Percentiles rank a stretch among this genome's conserved stretches.
Conservation (phyloP, 1,284 basidiomycete species). For the Trametes sp. region DNA sequence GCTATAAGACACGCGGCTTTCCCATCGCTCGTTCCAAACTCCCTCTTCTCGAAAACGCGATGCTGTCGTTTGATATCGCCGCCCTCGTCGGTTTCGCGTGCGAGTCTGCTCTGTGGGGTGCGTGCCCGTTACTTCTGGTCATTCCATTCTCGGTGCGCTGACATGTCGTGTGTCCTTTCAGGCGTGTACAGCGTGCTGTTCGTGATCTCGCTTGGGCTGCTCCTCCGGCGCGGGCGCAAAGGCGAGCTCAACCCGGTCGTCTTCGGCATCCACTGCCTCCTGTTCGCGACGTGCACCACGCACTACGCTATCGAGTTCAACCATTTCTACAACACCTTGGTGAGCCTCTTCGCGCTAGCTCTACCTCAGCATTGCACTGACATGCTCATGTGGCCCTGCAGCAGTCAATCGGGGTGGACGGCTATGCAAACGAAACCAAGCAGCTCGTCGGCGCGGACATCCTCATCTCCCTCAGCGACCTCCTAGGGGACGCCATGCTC, state of each 20-base stretch:
- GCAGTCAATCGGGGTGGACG: slow-evolving; percentile 8
- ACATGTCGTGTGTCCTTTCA: neutral
- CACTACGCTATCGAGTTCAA: slow-evolving; percentile 50
- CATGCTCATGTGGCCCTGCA: neutral
- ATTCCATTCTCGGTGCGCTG: no score
- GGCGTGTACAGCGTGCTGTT: slow-evolving; percentile 19
- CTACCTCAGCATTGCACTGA: neutral
- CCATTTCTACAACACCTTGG: slow-evolving; percentile 45
- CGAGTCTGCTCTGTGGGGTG: slow-evolving; percentile 44
- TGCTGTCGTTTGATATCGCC: slow-evolving; percentile 34
- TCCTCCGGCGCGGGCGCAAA: slow-evolving; percentile 4
- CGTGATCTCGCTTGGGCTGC: slow-evolving; percentile 31
- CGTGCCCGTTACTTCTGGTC: slow-evolving; percentile 3
- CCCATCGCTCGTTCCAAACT: neutral
- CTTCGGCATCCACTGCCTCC: slow-evolving; percentile 37
- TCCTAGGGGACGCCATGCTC: slow-evolving; percentile 47
- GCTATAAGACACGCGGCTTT: neutral
- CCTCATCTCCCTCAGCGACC: slow-evolving; percentile 47
- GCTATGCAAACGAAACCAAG: slow-evolving; percentile 43
- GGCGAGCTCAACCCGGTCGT: slow-evolving; percentile 29
- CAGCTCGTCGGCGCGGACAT: slow-evolving; percentile 42
- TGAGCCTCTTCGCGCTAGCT: slow-evolving; percentile 25
- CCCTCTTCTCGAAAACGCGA: neutral
- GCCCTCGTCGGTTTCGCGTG: slow-evolving; percentile 45
- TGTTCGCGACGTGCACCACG: slow-evolving; percentile 45